phyloP scores from a whole-genome alignment of 2,329 filamentous ascomycete species.

The Epichloe gansuensis region DNA sequence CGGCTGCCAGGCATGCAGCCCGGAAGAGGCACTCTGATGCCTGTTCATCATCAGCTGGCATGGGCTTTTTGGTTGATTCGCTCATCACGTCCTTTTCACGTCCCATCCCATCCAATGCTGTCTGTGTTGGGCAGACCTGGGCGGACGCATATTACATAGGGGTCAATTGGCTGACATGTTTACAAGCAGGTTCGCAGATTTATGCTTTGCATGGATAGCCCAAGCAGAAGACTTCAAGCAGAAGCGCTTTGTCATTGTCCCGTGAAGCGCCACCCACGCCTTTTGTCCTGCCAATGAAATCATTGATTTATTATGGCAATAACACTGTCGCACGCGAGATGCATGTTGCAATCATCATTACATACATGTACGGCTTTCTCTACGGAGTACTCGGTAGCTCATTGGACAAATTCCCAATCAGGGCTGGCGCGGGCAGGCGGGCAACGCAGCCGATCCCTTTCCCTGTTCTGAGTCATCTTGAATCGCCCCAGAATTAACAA shows the following conservation, averaged over 20 bases:
- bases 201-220: conserved; percentile 2
- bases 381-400: background rate
- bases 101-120: background rate
- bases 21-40: too few species aligned
- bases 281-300: background rate
- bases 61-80: too few species aligned
- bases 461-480: background rate
- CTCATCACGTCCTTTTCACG: too few species aligned
- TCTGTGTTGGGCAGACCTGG: background rate
- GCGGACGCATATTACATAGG: background rate
- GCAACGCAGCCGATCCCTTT: background rate
- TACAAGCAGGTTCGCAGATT: background rate
- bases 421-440: background rate
- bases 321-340: background rate
- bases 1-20: background rate
- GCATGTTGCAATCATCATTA: background rate
- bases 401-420: background rate
- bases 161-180: background rate
- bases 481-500: background rate
- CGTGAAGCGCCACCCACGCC: background rate
- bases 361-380: background rate
- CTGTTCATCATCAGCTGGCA: too few species aligned
- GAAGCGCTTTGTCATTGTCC: background rate
- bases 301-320: background rate
- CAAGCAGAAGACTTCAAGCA: background rate